These are phyloP conservation scores for Thalia dealbata DNA, from an alignment of 176 grass and related monocot genomes.

Conservation along the genomic window DNA sequence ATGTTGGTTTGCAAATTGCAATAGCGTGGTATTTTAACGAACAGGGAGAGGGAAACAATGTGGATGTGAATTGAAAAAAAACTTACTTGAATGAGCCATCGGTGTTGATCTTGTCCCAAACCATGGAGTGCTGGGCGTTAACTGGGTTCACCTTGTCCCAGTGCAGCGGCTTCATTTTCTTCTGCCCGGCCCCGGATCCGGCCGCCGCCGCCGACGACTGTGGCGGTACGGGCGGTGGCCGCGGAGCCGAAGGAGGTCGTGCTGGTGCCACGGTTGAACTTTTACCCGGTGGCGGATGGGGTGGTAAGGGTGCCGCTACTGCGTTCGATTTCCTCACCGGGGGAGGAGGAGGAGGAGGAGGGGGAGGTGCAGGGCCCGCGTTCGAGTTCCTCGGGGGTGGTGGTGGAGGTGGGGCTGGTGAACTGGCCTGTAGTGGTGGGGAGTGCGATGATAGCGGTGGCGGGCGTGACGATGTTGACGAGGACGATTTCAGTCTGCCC, in stretches of 20 bases:
- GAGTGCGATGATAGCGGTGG: background rate
- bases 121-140: constrained; percentile 84
- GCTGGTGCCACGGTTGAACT: background rate
- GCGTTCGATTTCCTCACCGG: background rate
- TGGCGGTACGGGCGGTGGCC: constrained; percentile 24
- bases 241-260: constrained; percentile 27
- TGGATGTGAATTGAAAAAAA: background rate
- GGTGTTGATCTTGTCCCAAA: constrained; percentile 81
- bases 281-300: constrained; percentile 22
- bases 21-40: background rate
- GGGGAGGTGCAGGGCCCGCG: background rate
- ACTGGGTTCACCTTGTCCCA: constrained; percentile 83
- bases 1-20: background rate
- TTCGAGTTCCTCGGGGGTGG: constrained; percentile 15
- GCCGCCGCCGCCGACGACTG: constrained; percentile 24
- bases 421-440: background rate
- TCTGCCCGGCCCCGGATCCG: constrained; percentile 24
- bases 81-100: constrained; percentile 89
- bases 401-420: constrained; percentile 10
- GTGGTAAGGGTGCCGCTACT: constrained; percentile 23
- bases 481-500: background rate
- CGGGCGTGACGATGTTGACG: constrained; percentile 1
- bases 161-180: constrained; percentile 84
- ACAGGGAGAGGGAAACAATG: background rate
- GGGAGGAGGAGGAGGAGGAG: constrained; percentile 28